phyloP scores from a whole-genome alignment of 768 basidiomycete species.

The Leccinum ochraceum region DNA sequence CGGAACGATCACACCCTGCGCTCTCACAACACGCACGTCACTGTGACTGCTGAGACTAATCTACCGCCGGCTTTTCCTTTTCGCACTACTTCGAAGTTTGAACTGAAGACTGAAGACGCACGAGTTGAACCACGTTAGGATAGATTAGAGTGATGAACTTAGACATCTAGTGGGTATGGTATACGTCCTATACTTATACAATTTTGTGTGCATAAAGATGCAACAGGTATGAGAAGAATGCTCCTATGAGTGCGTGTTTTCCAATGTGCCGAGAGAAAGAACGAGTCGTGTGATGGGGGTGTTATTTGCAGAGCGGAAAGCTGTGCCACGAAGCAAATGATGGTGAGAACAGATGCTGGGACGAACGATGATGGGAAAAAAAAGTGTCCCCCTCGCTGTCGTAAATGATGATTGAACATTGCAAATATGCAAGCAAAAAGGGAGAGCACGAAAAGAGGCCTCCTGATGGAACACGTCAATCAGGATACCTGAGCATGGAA shows the following conservation, averaged over 20 bases:
- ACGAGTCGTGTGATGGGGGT: neutral
- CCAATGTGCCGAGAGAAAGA: neutral
- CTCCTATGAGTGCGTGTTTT: neutral
- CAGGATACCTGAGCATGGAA: slow-evolving; percentile 4
- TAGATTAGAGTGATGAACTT: neutral
- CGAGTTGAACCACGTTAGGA: neutral
- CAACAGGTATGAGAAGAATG: neutral
- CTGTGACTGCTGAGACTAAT: too few relatives aligned
- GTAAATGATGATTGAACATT: neutral
- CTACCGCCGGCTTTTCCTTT: neutral
- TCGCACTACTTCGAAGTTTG: neutral
- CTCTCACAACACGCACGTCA: neutral
- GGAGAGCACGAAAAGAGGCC: neutral
- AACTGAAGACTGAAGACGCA: neutral
- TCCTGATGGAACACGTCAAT: neutral
- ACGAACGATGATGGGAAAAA: neutral
- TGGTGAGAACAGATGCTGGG: neutral
- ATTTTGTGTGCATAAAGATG: neutral
- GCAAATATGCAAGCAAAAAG: neutral
- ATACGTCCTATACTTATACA: slow-evolving; percentile 4
- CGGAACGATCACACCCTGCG: neutral
- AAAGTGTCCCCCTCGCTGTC: neutral
- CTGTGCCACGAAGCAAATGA: neutral
- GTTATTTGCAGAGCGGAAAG: neutral
- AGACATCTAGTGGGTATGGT: neutral